Percentiles rank a stretch among this genome's conserved stretches.
Conservation (phyloP, 108 stramenopile species). For the Skeletonema menzelii region DNA sequence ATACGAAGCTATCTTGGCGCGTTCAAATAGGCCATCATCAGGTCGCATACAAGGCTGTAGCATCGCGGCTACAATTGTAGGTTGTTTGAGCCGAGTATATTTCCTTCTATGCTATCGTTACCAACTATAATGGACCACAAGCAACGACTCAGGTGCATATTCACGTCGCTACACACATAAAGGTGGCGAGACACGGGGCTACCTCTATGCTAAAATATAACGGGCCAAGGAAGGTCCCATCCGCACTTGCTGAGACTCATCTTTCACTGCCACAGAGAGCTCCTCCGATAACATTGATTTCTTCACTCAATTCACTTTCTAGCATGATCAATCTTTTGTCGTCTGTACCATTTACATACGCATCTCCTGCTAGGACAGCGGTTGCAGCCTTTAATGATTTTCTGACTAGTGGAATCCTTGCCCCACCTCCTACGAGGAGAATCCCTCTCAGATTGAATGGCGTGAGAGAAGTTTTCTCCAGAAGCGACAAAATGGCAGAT, state of each 20-base stretch:
- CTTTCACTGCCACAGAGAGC: conserved; percentile 33
- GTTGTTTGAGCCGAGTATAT: no score
- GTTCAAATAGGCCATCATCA: no score
- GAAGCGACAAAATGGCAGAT: conserved; percentile 55
- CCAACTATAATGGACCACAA: no score
- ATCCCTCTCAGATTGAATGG: conserved; percentile 56
- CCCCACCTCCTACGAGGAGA: conserved; percentile 67
- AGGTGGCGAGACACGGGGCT: no score
- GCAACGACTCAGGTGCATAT: no score
- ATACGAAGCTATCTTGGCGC: no score
- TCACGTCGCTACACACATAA: no score
- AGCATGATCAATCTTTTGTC: conserved; percentile 24
- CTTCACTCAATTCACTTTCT: conserved; percentile 41
- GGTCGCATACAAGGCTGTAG: no score
- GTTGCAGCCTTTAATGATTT: conserved; percentile 28
- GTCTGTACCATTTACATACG: conserved; percentile 1
- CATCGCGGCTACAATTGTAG: no score
- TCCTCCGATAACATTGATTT: conserved; percentile 37
- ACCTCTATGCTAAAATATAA: no score
- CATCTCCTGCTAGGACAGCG: conserved; percentile 31
- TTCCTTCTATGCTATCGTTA: not conserved
- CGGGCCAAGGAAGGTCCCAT: no score
- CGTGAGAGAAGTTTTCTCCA: conserved; percentile 53
- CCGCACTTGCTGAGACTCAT: no score
- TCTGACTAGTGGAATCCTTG: conserved; percentile 2